Evolutionary conservation across 495 filamentous ascomycete species (phyloP), one percentile per base, ranked within the genome.

Genomic region (Hyphodiscus hymeniophilus): DNA sequence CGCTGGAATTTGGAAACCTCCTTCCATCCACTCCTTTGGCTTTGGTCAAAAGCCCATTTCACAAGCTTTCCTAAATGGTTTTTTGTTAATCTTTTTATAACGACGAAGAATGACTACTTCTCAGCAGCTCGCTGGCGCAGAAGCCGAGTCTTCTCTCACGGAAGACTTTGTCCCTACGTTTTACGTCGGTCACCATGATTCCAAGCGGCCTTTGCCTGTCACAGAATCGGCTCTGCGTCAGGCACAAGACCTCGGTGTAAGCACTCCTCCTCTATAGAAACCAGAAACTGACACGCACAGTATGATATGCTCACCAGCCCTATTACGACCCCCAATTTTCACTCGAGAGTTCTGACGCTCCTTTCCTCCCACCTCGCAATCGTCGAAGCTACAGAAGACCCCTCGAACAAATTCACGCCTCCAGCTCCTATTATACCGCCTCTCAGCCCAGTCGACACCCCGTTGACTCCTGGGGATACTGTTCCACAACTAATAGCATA

Each of bases 221-320:
- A 79, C 79, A 7, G 64, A 80, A 13, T 60, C 77, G 48, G 68
- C 84, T 42, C 76, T 94, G 52, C 70, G 69, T 31, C 76, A 81
- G 51, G 80, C 87, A 1, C 80, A 89, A 48, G 81, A 76, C 56
- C 63, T 65, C 43, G 75, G 73, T 62, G 79, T 81, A 68, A 66
- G 77, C 67, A 18, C 22, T 30, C 26, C 24, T 8, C n/a, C 28
- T 28, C 20, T 16, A 1, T 30, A 36, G 13, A 42, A n/a, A 46
- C 22, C 13, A 36, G 10, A 31, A 34, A 40, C 56, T 54, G 38
- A 47, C 22, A 53, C 22, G 15, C 40, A 18, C 50, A 97, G 87
- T 97, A 97, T 78, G 83, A 92, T 63, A 87, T 94, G 75, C 75
- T 95, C 57, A 95, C 91, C 0, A 82, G 80, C 0, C 85, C 87